A percentile compares a stretch with the other conserved stretches of the same genome.
Evolutionary conservation across 257 asterid genomes (phyloP).

Genomic region (Rubia yunnanensis): DNA sequence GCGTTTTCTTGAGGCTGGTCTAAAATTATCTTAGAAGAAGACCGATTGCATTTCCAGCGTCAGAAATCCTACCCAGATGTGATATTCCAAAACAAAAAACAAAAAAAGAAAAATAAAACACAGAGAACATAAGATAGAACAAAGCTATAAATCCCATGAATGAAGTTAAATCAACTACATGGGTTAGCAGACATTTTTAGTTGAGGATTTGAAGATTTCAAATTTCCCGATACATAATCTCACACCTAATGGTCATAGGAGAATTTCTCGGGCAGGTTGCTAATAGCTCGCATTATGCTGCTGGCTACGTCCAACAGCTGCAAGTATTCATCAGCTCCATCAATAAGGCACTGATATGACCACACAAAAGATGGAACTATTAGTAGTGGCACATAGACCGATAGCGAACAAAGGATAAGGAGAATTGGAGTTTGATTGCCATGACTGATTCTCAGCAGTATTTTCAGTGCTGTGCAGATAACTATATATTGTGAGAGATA

Average conservation of each 20-base stretch:
- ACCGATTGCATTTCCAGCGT: no score
- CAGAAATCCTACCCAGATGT: no score
- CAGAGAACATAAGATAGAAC: no score
- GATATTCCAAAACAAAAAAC: no score
- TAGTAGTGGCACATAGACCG: neutral
- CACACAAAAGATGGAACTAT: neutral
- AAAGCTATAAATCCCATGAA: no score
- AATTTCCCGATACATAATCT: neutral
- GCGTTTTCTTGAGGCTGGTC: no score
- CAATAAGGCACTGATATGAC: conserved; percentile 47
- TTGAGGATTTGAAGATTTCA: no score
- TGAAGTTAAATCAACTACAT: no score
- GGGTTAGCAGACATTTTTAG: no score
- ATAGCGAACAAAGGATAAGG: neutral
- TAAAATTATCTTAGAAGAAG: no score
- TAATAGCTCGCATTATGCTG: conserved; percentile 54
- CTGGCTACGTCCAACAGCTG: conserved; percentile 87
- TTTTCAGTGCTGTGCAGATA: no score
- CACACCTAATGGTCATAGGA: conserved; percentile 32
- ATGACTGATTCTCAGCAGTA: neutral
- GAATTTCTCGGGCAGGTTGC: conserved; percentile 43
- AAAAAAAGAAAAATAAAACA: no score
- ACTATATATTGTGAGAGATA: neutral
- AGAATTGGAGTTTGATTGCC: neutral
- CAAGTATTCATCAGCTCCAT: conserved; percentile 89